A percentile compares a stretch with the other conserved stretches of the same genome.
Conservation (phyloP, 108 stramenopile genomes). For the Cyclostephanos invisitatus region DNA sequence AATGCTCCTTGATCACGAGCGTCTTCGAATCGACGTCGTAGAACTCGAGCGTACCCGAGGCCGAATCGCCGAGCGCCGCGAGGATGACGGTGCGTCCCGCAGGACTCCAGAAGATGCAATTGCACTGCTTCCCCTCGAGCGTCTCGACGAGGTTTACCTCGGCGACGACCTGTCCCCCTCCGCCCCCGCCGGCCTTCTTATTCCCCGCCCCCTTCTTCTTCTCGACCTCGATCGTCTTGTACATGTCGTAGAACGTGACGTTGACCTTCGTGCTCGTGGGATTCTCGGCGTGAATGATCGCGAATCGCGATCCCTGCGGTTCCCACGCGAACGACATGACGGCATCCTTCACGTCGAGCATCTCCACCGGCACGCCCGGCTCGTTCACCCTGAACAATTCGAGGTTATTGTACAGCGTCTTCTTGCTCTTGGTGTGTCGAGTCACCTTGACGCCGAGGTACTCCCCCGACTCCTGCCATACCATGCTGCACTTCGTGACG, state of each 20-base stretch:
- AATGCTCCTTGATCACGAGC: constrained; percentile 88
- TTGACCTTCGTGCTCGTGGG: constrained; percentile 83
- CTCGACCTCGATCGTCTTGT: constrained; percentile 37
- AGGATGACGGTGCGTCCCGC: constrained; percentile 87
- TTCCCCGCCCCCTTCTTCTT: constrained; percentile 67
- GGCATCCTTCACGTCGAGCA: constrained; percentile 92
- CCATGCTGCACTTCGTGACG: constrained; percentile 91
- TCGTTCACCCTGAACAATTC: constrained; percentile 93
- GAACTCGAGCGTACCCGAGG: constrained; percentile 89
- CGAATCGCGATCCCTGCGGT: constrained; percentile 91
- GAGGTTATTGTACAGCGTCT: constrained; percentile 94
- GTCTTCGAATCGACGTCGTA: constrained; percentile 92
- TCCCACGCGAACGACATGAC: constrained; percentile 96
- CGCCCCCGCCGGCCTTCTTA: constrained; percentile 59
- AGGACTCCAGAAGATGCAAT: constrained; percentile 94
- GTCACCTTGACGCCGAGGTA: constrained; percentile 96
- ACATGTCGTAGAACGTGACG: constrained; percentile 95
- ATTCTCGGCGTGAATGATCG: constrained; percentile 91
- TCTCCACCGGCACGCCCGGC: constrained; percentile 91
- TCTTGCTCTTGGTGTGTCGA: constrained; percentile 93
- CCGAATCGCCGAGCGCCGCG: constrained; percentile 90
- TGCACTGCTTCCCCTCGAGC: constrained; percentile 86
- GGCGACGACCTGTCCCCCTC: constrained; percentile 36
- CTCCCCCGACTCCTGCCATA: constrained; percentile 92
- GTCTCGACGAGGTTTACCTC: constrained; percentile 85